Percentiles rank a stretch among this genome's conserved stretches.
phyloP scores from a whole-genome alignment of 106 monocot genomes.

The Acorus calamus region DNA sequence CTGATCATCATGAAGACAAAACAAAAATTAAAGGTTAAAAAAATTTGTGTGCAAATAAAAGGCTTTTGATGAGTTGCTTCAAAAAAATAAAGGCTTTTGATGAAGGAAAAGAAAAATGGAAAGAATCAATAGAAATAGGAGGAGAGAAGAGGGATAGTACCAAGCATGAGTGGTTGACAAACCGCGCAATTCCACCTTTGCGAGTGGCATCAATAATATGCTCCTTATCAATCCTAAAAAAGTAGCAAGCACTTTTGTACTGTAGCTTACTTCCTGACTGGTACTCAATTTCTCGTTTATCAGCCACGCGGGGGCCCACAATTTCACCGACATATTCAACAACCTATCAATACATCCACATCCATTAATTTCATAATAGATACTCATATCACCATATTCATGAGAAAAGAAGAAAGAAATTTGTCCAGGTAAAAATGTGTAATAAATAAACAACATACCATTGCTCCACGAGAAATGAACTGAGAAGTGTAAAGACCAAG shows the following conservation, averaged over 20 bases:
- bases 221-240: constrained; percentile 91
- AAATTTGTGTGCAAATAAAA: background rate
- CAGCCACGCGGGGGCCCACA: constrained; percentile 76
- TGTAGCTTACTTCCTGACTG: constrained; percentile 71
- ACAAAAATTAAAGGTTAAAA: background rate
- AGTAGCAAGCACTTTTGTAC: constrained; percentile 96
- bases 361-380: background rate
- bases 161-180: constrained; percentile 95
- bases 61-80: background rate
- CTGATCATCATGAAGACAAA: constrained; percentile 31
- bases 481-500: constrained; percentile 90
- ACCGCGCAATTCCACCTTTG: constrained; percentile 94
- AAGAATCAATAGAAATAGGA: background rate
- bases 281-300: constrained; percentile 92
- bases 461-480: constrained; percentile 68
- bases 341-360: constrained; percentile 34
- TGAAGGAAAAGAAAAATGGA: background rate
- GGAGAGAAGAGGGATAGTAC: constrained; percentile 14
- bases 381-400: background rate
- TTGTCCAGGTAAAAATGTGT: too few species aligned
- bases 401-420: background rate
- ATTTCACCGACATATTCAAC: constrained; percentile 98
- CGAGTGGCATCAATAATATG: constrained; percentile 92
- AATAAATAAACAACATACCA: constrained; percentile 28
- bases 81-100: constrained; percentile 1